Evolutionary conservation across 1,284 basidiomycete genomes (phyloP), one percentile per base, ranked within the genome.

Genomic region (Coniophora puteana): DNA sequence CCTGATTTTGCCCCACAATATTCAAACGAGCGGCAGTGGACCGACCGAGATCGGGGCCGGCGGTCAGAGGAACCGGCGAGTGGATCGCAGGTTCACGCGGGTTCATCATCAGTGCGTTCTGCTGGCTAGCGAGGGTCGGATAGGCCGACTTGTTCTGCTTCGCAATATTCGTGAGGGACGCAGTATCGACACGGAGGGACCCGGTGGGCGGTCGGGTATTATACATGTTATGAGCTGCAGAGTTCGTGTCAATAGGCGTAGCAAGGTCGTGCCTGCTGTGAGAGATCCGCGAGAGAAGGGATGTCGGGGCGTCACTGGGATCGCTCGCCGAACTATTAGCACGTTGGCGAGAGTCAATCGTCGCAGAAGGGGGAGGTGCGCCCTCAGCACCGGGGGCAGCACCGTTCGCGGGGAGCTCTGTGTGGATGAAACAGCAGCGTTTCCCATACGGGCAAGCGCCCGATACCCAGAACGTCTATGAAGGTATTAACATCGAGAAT

Each of bases 401-500:
- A 31, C 78, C 80, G 20, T 73, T 68, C 40, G 76, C 69, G 26
- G 87, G 85, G 31, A 89, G 69, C 53, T 90, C 87, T 4, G 88
- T 91, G 54, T 92, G 89, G 51, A 92, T 91, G 71, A 92, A 92
- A 67, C 89, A 92, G 61, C 88, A 91, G 46, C 90, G 71, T 63
- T 90, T 89, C 38, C 89, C 91, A 53, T 93, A 93, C 0, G 89
- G 89, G 59, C 90, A 93, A 13, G 86, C 87, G 18, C 90, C 90
- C 38, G 89, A 89, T 16, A 91, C 85, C 87, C 89, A 90, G 69
- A 93, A 93, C 3, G 90, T 89, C 83, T 89, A 52, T 20, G 46
- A 51, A 41, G 26, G 45, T 43, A 23, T 8, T 36, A 40, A 38
- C 18, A 51, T 38, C 14, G 41, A 30, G 30, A 33, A 18, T n/a